Evolutionary conservation across 768 basidiomycete genomes (phyloP), one percentile per base, ranked within the genome.

Genomic region (Boletus reticuloceps): DNA sequence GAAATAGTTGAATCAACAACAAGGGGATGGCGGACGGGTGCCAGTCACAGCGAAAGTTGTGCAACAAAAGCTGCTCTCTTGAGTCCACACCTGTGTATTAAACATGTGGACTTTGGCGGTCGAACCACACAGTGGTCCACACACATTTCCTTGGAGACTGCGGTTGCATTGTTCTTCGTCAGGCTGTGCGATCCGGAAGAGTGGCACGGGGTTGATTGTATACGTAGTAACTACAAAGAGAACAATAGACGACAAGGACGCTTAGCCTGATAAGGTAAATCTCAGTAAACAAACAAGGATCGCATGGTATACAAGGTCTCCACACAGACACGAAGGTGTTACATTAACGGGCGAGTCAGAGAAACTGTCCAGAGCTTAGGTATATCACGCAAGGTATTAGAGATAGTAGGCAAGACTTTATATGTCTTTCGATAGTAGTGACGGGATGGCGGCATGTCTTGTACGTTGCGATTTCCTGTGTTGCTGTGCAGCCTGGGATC

Each of bases 401-500:
- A 58, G 41, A 58, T 59, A 53, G 20, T 43, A 46, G 4, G 42
- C 38, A 46, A 29, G 37, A 36, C 31, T 31, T 38, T 51, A 50
- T 55, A 69, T 27, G 61, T 56, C 55, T 19, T 55, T 56, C 6
- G 69, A 51, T 9, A 2, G 71, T 22, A 75, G 57, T 4, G 66
- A 55, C 6, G 69, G 72, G 19, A 76, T 32, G 25, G 64, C 55
- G 38, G 47, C 51, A 10, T 65, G 60, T 36, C 47, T 70, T 10
- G 79, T 77, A 50, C 88, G 79, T 64, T 82, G 83, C 37, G 79
- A 69, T 68, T 80, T 86, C 60, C 83, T 82, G 59, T 79, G 75
- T 63, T 82, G 80, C 13, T 76, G 73, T 56, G 84, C 84, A 55
- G 80, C 81, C 47, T 83, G 81, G n/a, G 85, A 81, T 51, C 82